Evolutionary conservation across 805 yeast species (phyloP).

Genomic region (Cyberlindnera maclurae): DNA sequence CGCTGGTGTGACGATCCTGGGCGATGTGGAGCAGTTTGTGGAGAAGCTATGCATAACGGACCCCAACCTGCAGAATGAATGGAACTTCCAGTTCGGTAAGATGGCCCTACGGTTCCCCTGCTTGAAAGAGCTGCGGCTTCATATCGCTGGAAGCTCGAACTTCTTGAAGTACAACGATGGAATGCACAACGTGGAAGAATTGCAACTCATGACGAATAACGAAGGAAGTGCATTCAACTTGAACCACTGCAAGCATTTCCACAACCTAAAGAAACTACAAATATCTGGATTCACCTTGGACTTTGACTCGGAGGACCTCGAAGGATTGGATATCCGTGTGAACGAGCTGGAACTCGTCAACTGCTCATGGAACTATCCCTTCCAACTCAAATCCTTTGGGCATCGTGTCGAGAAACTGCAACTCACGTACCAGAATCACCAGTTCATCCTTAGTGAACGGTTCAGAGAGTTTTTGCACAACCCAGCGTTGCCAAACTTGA

Average conservation of each 20-base stretch:
- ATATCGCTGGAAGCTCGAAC: conserved; percentile 26
- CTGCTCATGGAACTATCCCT: conserved; percentile 56
- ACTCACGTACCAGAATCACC: conserved; percentile 25
- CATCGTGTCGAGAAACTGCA: conserved; percentile 19
- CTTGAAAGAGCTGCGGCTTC: conserved; percentile 19
- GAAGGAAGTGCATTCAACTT: conserved; percentile 31
- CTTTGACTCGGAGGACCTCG: conserved; percentile 30
- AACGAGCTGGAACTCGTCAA: conserved; percentile 28
- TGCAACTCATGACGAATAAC: conserved; percentile 19
- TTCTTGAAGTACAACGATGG: conserved; percentile 27
- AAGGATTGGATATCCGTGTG: conserved; percentile 13
- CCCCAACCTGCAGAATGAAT: conserved; percentile 26
- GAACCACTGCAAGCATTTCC: conserved; percentile 35
- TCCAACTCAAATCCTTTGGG: conserved; percentile 30
- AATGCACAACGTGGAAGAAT: conserved; percentile 7
- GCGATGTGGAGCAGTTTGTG: conserved; percentile 8
- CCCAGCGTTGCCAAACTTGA: conserved; percentile 23
- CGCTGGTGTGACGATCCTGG: no score
- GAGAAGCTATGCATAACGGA: conserved; percentile 24
- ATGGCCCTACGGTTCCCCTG: conserved; percentile 20
- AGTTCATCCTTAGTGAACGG: conserved; percentile 30
- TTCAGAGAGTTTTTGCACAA: conserved; percentile 26
- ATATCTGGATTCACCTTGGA: conserved; percentile 36
- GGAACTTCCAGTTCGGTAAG: conserved; percentile 28
- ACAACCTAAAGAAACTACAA: conserved; percentile 26